Percentiles rank a stretch among this genome's conserved stretches.
Evolutionary conservation across 768 basidiomycete genomes (phyloP).

Genomic region (Dioszegia aurantiaca): DNA sequence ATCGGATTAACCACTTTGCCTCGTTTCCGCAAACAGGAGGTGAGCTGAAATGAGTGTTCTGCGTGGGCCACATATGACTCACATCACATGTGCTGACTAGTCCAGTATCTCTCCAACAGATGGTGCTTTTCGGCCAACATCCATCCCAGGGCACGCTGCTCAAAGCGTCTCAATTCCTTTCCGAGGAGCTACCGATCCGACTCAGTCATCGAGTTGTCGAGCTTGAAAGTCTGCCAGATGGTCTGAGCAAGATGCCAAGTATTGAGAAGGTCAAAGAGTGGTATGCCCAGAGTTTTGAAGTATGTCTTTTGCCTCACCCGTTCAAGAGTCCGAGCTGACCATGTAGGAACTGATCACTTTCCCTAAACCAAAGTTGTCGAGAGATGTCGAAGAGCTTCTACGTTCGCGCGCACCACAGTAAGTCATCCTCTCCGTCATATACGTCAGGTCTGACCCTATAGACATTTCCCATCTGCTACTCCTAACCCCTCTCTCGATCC

Average conservation of each 20-base stretch:
- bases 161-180: slow-evolving; percentile 59
- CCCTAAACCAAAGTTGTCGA: slow-evolving; percentile 69
- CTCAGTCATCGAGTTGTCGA: slow-evolving; percentile 95
- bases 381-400: slow-evolving; percentile 64
- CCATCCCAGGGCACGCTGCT: slow-evolving; percentile 89
- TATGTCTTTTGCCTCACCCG: slow-evolving; percentile 51
- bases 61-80: too few relatives aligned
- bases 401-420: slow-evolving; percentile 38
- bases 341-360: slow-evolving; percentile 82
- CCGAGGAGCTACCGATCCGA: slow-evolving; percentile 91
- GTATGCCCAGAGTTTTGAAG: slow-evolving; percentile 99
- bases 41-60: slow-evolving; percentile 51
- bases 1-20: slow-evolving; percentile 84
- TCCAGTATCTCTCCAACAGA: slow-evolving; percentile 89
- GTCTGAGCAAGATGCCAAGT: slow-evolving; percentile 82
- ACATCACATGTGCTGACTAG: background rate
- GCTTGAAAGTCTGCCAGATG: slow-evolving; percentile 88
- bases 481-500: slow-evolving; percentile 51
- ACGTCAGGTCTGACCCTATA: too few relatives aligned
- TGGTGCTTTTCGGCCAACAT: slow-evolving; percentile 96
- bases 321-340: too few relatives aligned
- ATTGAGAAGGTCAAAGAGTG: slow-evolving; percentile 93
- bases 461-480: slow-evolving; percentile 67
- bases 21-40: slow-evolving; percentile 91
- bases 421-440: slow-evolving; percentile 21